A percentile compares a stretch with the other conserved stretches of the same genome.
Conservation (phyloP, 768 basidiomycete genomes). For the Tremella fuciformis region DNA sequence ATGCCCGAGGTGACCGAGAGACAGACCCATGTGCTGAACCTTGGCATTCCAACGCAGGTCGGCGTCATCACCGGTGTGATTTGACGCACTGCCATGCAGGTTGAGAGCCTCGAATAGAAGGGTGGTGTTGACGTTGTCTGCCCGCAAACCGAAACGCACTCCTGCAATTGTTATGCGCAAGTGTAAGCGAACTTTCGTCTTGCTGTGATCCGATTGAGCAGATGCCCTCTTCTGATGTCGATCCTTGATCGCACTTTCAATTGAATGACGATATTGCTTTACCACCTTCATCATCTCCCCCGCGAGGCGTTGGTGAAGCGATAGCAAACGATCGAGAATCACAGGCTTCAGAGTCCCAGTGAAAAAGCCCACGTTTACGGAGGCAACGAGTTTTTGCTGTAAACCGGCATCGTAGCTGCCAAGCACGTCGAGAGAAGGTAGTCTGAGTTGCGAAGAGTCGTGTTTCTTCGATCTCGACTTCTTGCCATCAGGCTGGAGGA, state of each 20-base stretch:
- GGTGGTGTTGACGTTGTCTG: constrained; percentile 42
- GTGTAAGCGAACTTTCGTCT: constrained; percentile 10
- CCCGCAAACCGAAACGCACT: constrained; percentile 38
- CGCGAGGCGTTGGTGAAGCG: constrained; percentile 38
- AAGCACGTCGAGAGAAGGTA: constrained; percentile 24
- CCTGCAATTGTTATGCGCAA: constrained; percentile 32
- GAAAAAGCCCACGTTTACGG: constrained; percentile 39
- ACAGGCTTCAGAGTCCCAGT: constrained; percentile 45
- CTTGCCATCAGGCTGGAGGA: background rate
- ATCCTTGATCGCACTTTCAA: constrained; percentile 8
- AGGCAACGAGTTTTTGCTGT: constrained; percentile 11
- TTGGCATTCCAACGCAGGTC: constrained; percentile 65
- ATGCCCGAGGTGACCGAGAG: constrained; percentile 63
- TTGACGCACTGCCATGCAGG: constrained; percentile 31
- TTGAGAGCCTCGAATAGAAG: constrained; percentile 38
- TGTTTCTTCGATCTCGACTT: constrained; percentile 12
- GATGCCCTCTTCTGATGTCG: constrained; percentile 14
- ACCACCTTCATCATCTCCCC: constrained; percentile 30
- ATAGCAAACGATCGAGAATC: constrained; percentile 44
- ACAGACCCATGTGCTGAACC: constrained; percentile 75
- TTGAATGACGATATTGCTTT: constrained; percentile 13
- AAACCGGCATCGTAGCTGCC: constrained; percentile 10
- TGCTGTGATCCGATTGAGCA: background rate
- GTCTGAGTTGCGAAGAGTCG: constrained; percentile 28
- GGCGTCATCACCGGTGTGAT: constrained; percentile 49